phyloP scores from a whole-genome alignment of 352 stramenopile species.

The Hyaloperonospora brassicae region DNA sequence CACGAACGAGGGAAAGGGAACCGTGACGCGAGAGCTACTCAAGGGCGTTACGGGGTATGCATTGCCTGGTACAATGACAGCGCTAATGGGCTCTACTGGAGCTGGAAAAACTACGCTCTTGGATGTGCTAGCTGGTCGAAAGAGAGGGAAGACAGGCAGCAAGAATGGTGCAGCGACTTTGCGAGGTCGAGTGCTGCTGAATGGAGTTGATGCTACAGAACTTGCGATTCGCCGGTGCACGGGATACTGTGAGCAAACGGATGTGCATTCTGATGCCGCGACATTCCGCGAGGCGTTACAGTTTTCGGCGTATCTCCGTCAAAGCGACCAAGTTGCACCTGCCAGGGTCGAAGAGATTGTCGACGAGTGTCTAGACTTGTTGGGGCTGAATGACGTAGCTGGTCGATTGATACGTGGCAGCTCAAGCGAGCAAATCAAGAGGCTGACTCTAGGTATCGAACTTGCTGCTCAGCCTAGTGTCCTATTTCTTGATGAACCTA shows the following conservation, averaged over 20 bases:
- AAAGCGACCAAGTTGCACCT: slow-evolving; percentile 25
- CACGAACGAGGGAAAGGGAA: slow-evolving; percentile 41
- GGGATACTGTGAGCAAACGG: slow-evolving; percentile 77
- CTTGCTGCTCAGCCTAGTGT: slow-evolving; percentile 40
- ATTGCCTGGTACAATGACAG: slow-evolving; percentile 78
- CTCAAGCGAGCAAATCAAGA: slow-evolving; percentile 42
- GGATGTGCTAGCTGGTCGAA: slow-evolving; percentile 90
- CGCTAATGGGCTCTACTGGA: slow-evolving; percentile 80
- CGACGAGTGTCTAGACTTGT: slow-evolving; percentile 81
- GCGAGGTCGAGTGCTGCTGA: slow-evolving; percentile 58
- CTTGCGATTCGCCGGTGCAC: slow-evolving; percentile 40
- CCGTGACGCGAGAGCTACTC: slow-evolving; percentile 42
- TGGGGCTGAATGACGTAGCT: slow-evolving; percentile 51
- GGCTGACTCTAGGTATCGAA: slow-evolving; percentile 41
- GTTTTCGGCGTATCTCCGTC: slow-evolving; percentile 83
- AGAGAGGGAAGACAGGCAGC: slow-evolving; percentile 43
- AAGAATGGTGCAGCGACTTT: slow-evolving; percentile 17
- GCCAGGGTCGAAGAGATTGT: slow-evolving; percentile 32
- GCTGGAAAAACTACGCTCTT: slow-evolving; percentile 86
- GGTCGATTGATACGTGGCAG: slow-evolving; percentile 32
- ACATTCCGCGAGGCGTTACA: slow-evolving; percentile 86
- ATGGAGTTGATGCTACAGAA: slow-evolving; percentile 78
- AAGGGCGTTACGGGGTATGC: slow-evolving; percentile 75
- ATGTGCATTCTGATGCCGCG: slow-evolving; percentile 78
- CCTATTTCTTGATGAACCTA: slow-evolving; percentile 54